Evolutionary conservation across 805 yeast species (phyloP).

Genomic region (Scheffersomyces amazonensis): DNA sequence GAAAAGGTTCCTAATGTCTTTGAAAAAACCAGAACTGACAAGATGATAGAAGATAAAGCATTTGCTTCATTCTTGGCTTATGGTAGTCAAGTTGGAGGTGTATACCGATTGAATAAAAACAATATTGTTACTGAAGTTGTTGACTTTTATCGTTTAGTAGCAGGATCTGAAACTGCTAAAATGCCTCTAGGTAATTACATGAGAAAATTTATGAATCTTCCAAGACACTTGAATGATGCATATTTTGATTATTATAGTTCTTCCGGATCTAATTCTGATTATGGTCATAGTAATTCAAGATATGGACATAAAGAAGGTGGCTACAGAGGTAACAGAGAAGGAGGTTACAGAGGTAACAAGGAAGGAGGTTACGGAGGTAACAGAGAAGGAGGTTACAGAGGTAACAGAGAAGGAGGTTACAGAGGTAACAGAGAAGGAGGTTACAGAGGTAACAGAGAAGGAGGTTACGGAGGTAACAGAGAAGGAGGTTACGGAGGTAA

Average conservation of each 20-base stretch:
- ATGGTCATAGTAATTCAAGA: no score
- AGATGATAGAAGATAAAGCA: slow-evolving; percentile 21
- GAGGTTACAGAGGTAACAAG: no score
- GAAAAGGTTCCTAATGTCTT: slow-evolving; percentile 18
- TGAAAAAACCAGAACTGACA: slow-evolving; percentile 13
- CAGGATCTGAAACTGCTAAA: slow-evolving; percentile 15
- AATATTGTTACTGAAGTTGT: slow-evolving; percentile 30
- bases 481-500: slow-evolving; percentile 6
- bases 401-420: no score
- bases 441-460: slow-evolving; percentile 6
- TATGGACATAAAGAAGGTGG: no score
- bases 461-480: slow-evolving; percentile 2
- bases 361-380: no score
- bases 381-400: no score
- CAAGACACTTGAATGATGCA: no score
- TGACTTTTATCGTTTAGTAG: slow-evolving; percentile 17
- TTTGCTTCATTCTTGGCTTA: slow-evolving; percentile 24
- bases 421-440: slow-evolving; percentile 3
- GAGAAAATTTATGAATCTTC: no score
- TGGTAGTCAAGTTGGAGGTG: slow-evolving; percentile 20
- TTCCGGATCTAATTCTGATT: no score
- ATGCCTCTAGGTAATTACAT: slow-evolving; percentile 3
- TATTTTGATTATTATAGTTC: slow-evolving; percentile 24
- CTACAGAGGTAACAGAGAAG: no score
- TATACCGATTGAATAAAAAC: slow-evolving; percentile 12